A percentile compares a stretch with the other conserved stretches of the same genome.
These are phyloP conservation scores for Kuraishia borneana DNA, from an alignment of 805 yeast species.

Conservation along the genomic window DNA sequence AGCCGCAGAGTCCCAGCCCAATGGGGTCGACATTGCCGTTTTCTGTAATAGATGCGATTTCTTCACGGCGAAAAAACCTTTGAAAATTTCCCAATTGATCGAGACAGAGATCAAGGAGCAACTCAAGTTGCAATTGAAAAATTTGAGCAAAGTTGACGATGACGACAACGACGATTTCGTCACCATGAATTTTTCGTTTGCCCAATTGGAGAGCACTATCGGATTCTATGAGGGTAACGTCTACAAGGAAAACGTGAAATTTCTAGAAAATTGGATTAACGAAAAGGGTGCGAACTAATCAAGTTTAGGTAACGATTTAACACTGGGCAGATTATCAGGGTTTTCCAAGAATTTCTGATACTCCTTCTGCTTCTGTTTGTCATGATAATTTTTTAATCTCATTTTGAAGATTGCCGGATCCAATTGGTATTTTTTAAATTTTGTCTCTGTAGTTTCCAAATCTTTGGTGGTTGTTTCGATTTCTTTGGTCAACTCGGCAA, in stretches of 20 bases:
- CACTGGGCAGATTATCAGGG: conserved; percentile 24
- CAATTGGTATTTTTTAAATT: conserved; percentile 27
- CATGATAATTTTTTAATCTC: conserved; percentile 24
- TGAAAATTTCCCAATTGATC: conserved; percentile 45
- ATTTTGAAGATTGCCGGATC: conserved; percentile 28
- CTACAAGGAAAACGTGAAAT: conserved; percentile 35
- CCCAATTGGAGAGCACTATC: conserved; percentile 59
- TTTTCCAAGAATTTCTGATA: conserved; percentile 12
- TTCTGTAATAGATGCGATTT: conserved; percentile 82
- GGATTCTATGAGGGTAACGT: conserved; percentile 69
- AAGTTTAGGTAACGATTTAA: conserved; percentile 6
- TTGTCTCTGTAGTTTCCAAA: conserved; percentile 12
- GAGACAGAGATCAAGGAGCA: conserved; percentile 54
- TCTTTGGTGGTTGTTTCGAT: conserved; percentile 8
- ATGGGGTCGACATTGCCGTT: conserved; percentile 63
- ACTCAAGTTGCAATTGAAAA: conserved; percentile 34
- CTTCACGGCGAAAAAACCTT: conserved; percentile 69
- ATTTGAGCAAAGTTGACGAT: conserved; percentile 31
- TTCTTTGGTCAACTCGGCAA: conserved; percentile 4
- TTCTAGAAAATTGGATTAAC: conserved; percentile 74
- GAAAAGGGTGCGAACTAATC: conserved; percentile 52
- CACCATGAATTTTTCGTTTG: conserved; percentile 45
- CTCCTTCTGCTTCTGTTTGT: conserved; percentile 20
- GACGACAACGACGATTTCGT: conserved; percentile 9
- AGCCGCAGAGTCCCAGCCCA: conserved; percentile 48